Evolutionary conservation across 1,284 basidiomycete species (phyloP), one percentile per base, ranked within the genome.

Genomic region (Pyrrhoderma lamaoense): DNA sequence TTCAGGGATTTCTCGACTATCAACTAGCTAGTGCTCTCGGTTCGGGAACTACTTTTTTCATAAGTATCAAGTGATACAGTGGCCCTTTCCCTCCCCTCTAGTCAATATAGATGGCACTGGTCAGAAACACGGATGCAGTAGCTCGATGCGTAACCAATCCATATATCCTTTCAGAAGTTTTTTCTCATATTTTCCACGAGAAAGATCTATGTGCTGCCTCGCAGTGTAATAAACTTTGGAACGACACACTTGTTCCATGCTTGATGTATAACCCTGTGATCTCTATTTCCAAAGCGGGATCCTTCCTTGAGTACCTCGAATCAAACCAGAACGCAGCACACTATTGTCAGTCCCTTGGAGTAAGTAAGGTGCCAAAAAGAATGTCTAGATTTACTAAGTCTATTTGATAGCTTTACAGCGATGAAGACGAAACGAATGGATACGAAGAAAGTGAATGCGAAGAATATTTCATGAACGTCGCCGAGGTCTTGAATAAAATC

Each of bases 321-420:
- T 51, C 49, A 8, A 45, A 51, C 23, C 42, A 27, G 39, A 18
- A 36, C n/a, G 49, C 19, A 19, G 43, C 43, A 18, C 23, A 45
- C 31, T 35, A 51, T n/a, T 36, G 27, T 38, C 49, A 39, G 8
- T 36, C 49, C n/a, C 42, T 51, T 45, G 43, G 49, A 13, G 49
- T 51, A 27, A 23, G 39, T 48, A 22, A 19, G 19, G 35, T 2
- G 21, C 39, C 37, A 40, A 22, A 23, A 25, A 35, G n/a, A n/a
- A n/a, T n/a, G n/a, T n/a, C n/a, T n/a, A n/a, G n/a, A n/a, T n/a
- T n/a, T n/a, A n/a, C n/a, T n/a, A n/a, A n/a, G n/a, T n/a, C n/a
- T n/a, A n/a, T n/a, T n/a, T n/a, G n/a, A n/a, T n/a, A n/a, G n/a
- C n/a, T n/a, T 36, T 27, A 45, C 13, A 16, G 16, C 16, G 42